These are phyloP conservation scores for Endocalyx cinctus DNA, from an alignment of 2,329 filamentous ascomycete genomes.

Conservation along the genomic window DNA sequence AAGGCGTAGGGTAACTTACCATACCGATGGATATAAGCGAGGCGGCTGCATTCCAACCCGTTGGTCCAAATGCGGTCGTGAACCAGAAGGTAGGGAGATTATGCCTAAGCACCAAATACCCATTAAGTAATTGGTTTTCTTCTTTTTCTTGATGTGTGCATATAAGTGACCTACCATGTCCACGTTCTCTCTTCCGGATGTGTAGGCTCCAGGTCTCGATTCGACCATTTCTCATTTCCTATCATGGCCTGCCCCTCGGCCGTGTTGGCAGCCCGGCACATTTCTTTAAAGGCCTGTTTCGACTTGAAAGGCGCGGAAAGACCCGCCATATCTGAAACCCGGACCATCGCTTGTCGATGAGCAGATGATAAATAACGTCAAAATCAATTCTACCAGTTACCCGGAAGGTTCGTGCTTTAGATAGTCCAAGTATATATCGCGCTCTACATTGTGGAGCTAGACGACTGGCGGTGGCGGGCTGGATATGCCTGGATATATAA, in stretches of 20 bases:
- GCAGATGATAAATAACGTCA: too few relatives aligned
- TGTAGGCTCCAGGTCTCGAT: conserved; percentile 27
- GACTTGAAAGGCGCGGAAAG: conserved; percentile 21
- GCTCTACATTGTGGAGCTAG: too few relatives aligned
- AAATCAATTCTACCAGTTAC: too few relatives aligned
- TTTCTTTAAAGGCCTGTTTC: conserved; percentile 17
- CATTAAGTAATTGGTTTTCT: not conserved
- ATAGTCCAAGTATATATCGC: too few relatives aligned
- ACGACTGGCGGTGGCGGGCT: too few relatives aligned
- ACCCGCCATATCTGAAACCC: too few relatives aligned
- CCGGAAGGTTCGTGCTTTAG: too few relatives aligned
- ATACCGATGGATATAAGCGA: conserved; percentile 23
- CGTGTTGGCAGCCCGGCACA: conserved; percentile 15
- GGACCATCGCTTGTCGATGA: too few relatives aligned
- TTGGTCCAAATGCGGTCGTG: conserved; percentile 21
- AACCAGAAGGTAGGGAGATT: conserved; percentile 26
- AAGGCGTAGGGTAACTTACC: conserved; percentile 2
- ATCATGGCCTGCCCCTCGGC: conserved; percentile 12
- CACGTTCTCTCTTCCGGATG: conserved; percentile 22
- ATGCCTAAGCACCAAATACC: conserved; percentile 15
- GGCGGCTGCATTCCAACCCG: conserved; percentile 25
- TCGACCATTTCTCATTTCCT: conserved; percentile 24
- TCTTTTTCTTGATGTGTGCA: too few relatives aligned
- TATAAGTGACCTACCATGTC: conserved; percentile 3
- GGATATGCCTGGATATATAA: too few relatives aligned